Base-by-base conservation (phyloP, 1,139 yeast species). In the Pneumocystis jirovecii region DNA sequence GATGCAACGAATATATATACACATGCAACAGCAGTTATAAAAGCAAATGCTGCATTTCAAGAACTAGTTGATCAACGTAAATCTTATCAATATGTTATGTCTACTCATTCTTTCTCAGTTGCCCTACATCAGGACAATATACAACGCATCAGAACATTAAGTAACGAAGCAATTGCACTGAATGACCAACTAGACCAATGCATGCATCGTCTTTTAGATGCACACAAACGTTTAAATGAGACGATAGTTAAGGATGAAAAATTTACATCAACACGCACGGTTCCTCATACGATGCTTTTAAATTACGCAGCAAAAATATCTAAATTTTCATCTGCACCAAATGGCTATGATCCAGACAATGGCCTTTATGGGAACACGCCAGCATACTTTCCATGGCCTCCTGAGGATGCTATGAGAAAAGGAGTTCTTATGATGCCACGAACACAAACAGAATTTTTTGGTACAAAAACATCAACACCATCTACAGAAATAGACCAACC, bases 381-480 rank as follows among this genome's bases (percentile, higher is more conserved):
- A 6, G 45, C 45, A n/a, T 42, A 60, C 29, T 39, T 42, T 39
- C 61, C 61, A 12, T 60, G 61, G 61, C 61, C 61, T 25, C 31
- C 61, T 19, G 61, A 60, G 6, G 61, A 60, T 10, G 61, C 61
- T 17, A 60, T 60, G 39, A 60, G 61, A 25, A 60, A 42, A 60
- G 61, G 61, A 15, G 45, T 39, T 21, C 61, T 60, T 25, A 50
- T 50, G 57, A 34, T 34, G 12, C 57, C 57, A 50, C 57, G 12
- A 50, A 17, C 21, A 25, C 34, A 50, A 50, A n/a, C 57, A 3
- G 17, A 50, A 25, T 50, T 25, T 25, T 25, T 12, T 6, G 17
- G 5, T 8, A 50, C 17, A 25, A 15, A 29, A 50, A 10, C 12
- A 50, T 50, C 57, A 40, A 40, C 44, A 12, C 21, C 34, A 50